Evolutionary conservation across 2,329 filamentous ascomycete species (phyloP), one percentile per base, ranked within the genome.

Genomic region (Trichoderma semiorbis): DNA sequence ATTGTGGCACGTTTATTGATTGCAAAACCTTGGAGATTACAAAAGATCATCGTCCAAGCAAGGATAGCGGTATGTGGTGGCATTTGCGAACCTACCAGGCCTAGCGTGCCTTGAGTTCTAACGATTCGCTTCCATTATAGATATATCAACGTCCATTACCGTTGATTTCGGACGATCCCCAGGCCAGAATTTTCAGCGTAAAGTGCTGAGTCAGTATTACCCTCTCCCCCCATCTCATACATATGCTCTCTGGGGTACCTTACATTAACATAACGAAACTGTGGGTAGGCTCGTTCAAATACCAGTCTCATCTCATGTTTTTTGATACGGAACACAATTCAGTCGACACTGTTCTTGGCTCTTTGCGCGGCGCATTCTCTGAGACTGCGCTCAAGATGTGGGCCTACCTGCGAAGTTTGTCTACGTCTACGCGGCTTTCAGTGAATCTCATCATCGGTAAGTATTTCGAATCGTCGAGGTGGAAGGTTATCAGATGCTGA

Each of bases 251-350:
- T 5, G 14, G 28, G 28, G 26, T 10, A 24, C 39, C 12, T 57
- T 72, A 10, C 39, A 12, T 57, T 72, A 10, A 74, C 53, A 24
- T 36, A 5, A 8, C 12, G 16, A n/a, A 39, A 69, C 55, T 21
- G 6, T 26, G 88, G 85, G 86, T 77, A 89, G 87, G 86, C 76
- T 83, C 90, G 4, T 94, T 98, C 84, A 95, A 94, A 79, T 90
- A 96, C 67, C 93, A 97, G 79, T 91, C 94, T 66, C 92, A 96
- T 76, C 85, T 89, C 64, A 95, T 97, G 90, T 92, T 94, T 79
- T 91, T 93, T 76, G 94, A 97, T 79, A 93, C 92, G 5, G 82
- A 85, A 4, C 91, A 95, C 83, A 98, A 98, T 82, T 88, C 90
- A 4, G 79, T 87, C 8, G 75, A 79, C 5, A 93, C 90, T 0